These are phyloP conservation scores for Ceratocystiopsis minuta DNA, from an alignment of 2,329 filamentous ascomycete species.

Conservation along the genomic window DNA sequence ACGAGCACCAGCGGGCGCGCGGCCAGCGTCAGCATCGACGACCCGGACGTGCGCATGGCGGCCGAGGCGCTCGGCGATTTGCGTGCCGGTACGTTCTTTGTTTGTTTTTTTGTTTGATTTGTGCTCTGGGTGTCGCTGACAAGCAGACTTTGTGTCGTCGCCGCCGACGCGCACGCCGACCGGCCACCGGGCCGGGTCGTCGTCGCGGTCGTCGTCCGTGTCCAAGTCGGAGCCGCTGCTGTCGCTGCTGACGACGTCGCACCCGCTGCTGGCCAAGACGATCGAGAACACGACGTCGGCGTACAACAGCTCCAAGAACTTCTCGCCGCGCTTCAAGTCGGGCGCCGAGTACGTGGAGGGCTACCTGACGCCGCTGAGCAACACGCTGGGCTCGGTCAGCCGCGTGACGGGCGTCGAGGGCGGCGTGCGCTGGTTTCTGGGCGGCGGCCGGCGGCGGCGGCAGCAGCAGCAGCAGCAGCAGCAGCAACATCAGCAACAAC, in stretches of 20 bases:
- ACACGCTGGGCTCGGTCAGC: conserved; percentile 69
- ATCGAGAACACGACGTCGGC: conserved; percentile 72
- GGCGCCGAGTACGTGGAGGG: conserved; percentile 82
- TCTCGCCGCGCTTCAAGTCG: conserved; percentile 71
- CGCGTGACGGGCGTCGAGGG: conserved; percentile 76
- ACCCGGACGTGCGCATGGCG: conserved; percentile 50
- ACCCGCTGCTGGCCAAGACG: conserved; percentile 69
- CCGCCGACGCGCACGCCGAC: conserved; percentile 31
- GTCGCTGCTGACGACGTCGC: conserved; percentile 70
- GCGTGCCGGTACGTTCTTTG: conserved; percentile 41
- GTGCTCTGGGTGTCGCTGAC: conserved; percentile 8
- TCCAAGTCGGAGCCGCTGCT: conserved; percentile 51
- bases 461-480: conserved; percentile 17
- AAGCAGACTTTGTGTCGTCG: conserved; percentile 47
- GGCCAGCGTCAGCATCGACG: conserved; percentile 40
- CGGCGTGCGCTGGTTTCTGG: conserved; percentile 69
- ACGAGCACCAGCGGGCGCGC: conserved; percentile 16
- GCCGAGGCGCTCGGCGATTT: conserved; percentile 62
- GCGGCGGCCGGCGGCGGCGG: conserved; percentile 30
- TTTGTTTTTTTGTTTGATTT: not conserved
- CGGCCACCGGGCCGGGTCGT: conserved; percentile 20
- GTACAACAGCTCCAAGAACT: conserved; percentile 77
- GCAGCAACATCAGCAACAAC: too few species aligned
- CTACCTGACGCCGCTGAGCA: conserved; percentile 70
- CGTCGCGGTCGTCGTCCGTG: conserved; percentile 14